Conservation (phyloP, 1,284 basidiomycete species). For the Cutaneotrichosporon cutaneum region DNA sequence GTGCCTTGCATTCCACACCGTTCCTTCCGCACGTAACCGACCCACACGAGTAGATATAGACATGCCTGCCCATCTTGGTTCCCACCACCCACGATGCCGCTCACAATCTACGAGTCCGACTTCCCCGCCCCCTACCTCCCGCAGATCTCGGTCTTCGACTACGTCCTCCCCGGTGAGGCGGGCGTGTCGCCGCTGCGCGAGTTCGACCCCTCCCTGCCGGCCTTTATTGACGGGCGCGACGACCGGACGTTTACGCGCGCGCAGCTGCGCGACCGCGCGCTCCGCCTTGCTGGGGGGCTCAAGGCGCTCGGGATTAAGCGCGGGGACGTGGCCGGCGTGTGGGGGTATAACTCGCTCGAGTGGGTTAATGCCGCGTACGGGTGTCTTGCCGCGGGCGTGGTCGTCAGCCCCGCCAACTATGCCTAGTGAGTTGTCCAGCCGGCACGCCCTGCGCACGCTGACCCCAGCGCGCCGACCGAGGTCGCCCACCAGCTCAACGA, state of each 20-base stretch:
- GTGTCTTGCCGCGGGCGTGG: slow-evolving; percentile 46
- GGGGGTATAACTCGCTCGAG: slow-evolving; percentile 59
- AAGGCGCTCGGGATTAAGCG: slow-evolving; percentile 33
- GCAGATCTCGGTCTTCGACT: slow-evolving; percentile 36
- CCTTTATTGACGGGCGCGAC: slow-evolving; percentile 67
- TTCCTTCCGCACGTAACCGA: too few species aligned
- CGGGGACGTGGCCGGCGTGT: slow-evolving; percentile 46
- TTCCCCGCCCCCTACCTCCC: slow-evolving; percentile 35
- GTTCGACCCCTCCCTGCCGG: slow-evolving; percentile 48
- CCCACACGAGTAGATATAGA: too few species aligned
- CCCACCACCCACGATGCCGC: neutral
- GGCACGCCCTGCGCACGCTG: slow-evolving; percentile 34
- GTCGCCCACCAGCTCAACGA: slow-evolving; percentile 55
- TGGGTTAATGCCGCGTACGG: slow-evolving; percentile 66
- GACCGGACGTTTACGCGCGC: slow-evolving; percentile 61
- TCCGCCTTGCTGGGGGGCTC: slow-evolving; percentile 62
- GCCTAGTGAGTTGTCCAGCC: slow-evolving; percentile 42
- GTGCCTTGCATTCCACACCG: neutral
- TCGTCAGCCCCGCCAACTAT: slow-evolving; percentile 46
- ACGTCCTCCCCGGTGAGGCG: slow-evolving; percentile 13
- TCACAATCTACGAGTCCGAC: slow-evolving; percentile 15
- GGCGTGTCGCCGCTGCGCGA: slow-evolving; percentile 16
- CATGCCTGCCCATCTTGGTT: too few species aligned
- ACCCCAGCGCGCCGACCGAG: slow-evolving; percentile 42
- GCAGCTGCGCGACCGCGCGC: slow-evolving; percentile 59